Evolutionary conservation across 192 early-diverging fungal species (phyloP).

Genomic region (Chytriomyces hyalinus): DNA sequence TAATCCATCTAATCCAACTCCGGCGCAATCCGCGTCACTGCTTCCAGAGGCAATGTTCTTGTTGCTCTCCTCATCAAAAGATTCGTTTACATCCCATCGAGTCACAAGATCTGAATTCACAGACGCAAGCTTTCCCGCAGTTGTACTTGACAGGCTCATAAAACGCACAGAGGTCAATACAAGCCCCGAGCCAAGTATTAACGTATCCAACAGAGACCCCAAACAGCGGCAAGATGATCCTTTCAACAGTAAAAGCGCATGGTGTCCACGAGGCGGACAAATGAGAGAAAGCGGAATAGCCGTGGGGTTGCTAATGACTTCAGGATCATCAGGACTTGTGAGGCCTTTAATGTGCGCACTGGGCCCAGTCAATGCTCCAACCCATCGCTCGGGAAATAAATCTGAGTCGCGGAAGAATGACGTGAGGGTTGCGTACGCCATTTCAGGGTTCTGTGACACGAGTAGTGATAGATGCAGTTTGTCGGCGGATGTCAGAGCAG

Average conservation of each 20-base stretch:
- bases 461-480: constrained; percentile 14
- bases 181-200: no score
- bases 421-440: constrained; percentile 19
- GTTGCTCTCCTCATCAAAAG: not conserved
- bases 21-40: not conserved
- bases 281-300: constrained; percentile 15
- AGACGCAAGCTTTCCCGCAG: not conserved
- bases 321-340: not conserved
- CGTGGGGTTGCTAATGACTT: not conserved
- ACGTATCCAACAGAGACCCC: no score
- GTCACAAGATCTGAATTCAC: no score
- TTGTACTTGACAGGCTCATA: not conserved
- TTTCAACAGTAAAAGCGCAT: constrained; percentile 4
- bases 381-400: not conserved
- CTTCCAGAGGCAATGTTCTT: no score
- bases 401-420: constrained; percentile 16
- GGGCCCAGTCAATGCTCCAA: not conserved
- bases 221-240: not conserved
- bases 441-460: constrained; percentile 10
- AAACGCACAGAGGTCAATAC: not conserved
- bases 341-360: not conserved
- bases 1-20: not conserved
- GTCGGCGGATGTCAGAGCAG: not conserved
- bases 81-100: not conserved
- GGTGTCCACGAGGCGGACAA: constrained; percentile 7